Evolutionary conservation across 495 filamentous ascomycete species (phyloP).

Genomic region (Penicillium canescens): DNA sequence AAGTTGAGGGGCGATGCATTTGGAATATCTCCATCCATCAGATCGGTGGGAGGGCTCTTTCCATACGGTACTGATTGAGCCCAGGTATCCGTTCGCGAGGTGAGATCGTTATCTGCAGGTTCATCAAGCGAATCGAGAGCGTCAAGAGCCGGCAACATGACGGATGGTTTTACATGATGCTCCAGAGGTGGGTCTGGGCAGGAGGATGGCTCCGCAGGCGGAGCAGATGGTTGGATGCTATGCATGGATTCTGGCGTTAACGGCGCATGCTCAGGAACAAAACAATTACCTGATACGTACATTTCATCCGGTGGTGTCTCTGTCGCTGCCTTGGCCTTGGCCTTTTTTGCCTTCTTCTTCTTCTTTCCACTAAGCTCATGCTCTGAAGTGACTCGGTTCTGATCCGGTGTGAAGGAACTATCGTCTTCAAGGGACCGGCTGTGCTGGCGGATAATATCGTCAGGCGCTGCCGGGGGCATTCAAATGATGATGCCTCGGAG

Average conservation of each 20-base stretch:
- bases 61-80: constrained; percentile 49
- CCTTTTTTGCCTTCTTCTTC: constrained; percentile 48
- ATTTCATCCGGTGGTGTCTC: constrained; percentile 40
- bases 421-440: constrained; percentile 43
- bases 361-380: constrained; percentile 46
- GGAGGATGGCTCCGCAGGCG: constrained; percentile 36
- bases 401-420: constrained; percentile 29
- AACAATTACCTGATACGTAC: constrained; percentile 31
- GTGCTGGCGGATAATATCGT: constrained; percentile 46
- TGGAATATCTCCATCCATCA: constrained; percentile 42
- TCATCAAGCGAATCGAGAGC: constrained; percentile 37
- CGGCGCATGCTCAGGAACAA: background rate
- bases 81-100: constrained; percentile 48
- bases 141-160: constrained; percentile 46
- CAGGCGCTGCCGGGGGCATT: constrained; percentile 50
- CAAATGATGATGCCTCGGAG: constrained; percentile 38
- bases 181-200: constrained; percentile 29
- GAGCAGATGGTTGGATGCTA: constrained; percentile 33
- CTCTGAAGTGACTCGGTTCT: constrained; percentile 27
- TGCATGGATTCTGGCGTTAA: constrained; percentile 1
- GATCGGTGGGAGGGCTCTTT: constrained; percentile 49
- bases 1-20: constrained; percentile 46
- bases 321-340: constrained; percentile 38
- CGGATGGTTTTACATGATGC: constrained; percentile 27
- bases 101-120: constrained; percentile 35